Conservation (phyloP, 2,329 filamentous ascomycete species). For the Exophiala oligosperma region DNA sequence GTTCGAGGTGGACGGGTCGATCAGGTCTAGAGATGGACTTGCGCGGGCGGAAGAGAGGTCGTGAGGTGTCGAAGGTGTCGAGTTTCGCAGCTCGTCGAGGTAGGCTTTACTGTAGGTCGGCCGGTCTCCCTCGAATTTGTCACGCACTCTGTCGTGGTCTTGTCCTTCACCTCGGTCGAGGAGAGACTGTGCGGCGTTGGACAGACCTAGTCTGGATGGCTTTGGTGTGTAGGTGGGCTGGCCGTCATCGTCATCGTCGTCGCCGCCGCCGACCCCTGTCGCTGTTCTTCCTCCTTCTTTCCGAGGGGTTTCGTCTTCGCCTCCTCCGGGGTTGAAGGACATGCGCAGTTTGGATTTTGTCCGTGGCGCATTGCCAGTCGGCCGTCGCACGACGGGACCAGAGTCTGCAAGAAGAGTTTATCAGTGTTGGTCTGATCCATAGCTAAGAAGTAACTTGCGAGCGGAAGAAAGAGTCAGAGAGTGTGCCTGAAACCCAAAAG, state of each 20-base stretch:
- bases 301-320: constrained; percentile 49
- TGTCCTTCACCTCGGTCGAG: constrained; percentile 7
- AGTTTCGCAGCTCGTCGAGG: constrained; percentile 79
- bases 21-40: constrained; percentile 21
- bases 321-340: constrained; percentile 69
- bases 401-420: constrained; percentile 36
- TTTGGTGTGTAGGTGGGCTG: constrained; percentile 1
- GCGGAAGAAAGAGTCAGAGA: constrained; percentile 13
- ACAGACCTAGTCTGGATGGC: constrained; percentile 18
- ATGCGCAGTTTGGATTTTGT: constrained; percentile 75
- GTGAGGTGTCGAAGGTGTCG: constrained; percentile 79
- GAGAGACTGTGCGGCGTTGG: constrained; percentile 7
- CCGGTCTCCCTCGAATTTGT: constrained; percentile 35
- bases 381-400: constrained; percentile 55
- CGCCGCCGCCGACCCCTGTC: no score
- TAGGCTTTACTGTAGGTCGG: constrained; percentile 86
- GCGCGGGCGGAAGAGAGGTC: constrained; percentile 49
- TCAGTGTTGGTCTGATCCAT: constrained; percentile 31
- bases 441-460: constrained; percentile 1
- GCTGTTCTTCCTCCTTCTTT: not conserved
- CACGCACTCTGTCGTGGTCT: constrained; percentile 8
- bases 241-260: not conserved
- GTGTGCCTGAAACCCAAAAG: not conserved
- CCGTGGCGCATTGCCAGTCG: constrained; percentile 52
- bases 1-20: constrained; percentile 25